These are phyloP conservation scores for Lasiosphaeria hispida DNA, from an alignment of 495 filamentous ascomycete species.

Conservation along the genomic window DNA sequence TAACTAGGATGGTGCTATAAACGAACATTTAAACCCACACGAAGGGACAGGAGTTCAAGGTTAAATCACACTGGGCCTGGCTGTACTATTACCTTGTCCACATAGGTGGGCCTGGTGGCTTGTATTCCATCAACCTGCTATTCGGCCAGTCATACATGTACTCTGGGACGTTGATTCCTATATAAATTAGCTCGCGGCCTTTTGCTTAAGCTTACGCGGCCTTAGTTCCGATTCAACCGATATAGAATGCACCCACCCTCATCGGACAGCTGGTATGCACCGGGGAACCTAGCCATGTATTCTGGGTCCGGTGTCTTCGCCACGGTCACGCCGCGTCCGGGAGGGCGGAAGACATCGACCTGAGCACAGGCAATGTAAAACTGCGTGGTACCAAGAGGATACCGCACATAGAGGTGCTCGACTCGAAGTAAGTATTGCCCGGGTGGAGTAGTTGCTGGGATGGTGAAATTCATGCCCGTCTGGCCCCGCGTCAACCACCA, in stretches of 20 bases:
- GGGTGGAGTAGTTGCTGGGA: constrained; percentile 3
- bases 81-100: constrained; percentile 11
- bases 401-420: constrained; percentile 11
- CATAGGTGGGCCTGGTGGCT: constrained; percentile 6
- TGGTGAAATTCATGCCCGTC: constrained; percentile 15
- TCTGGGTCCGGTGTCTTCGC: not conserved
- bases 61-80: no score
- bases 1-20: no score
- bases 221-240: no score
- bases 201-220: no score
- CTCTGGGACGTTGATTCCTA: constrained; percentile 6
- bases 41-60: no score
- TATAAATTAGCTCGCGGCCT: not conserved
- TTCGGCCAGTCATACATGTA: constrained; percentile 11
- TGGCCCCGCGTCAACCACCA: constrained; percentile 11
- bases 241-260: not conserved
- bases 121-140: constrained; percentile 5
- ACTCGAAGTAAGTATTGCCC: constrained; percentile 6
- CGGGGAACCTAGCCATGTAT: constrained; percentile 8
- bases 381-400: constrained; percentile 4
- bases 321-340: not conserved
- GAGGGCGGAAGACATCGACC: not conserved
- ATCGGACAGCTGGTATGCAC: not conserved
- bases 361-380: constrained; percentile 12
- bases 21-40: no score